Conservation (phyloP, 805 yeast genomes). For the Spathaspora hagerdaliae region DNA sequence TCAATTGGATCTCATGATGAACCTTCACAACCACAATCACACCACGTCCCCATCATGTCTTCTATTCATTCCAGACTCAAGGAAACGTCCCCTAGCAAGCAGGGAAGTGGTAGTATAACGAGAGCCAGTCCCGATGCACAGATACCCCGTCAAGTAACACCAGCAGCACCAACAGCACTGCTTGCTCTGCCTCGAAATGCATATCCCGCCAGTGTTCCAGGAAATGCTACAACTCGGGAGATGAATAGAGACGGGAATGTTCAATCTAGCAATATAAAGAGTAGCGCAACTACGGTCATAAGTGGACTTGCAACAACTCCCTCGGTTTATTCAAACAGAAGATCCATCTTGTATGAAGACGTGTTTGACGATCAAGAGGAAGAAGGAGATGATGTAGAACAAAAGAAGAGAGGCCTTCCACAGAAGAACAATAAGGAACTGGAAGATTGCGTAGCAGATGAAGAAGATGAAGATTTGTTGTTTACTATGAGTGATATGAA, state of each 20-base stretch:
- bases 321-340: conserved; percentile 18
- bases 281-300: conserved; percentile 8
- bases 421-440: not conserved
- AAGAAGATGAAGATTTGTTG: conserved; percentile 57
- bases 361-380: conserved; percentile 49
- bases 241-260: not conserved
- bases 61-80: conserved; percentile 30
- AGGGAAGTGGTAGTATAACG: not conserved
- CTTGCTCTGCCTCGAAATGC: not conserved
- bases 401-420: not conserved
- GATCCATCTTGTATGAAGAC: conserved; percentile 29
- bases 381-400: conserved; percentile 25
- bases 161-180: not conserved
- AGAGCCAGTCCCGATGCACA: not conserved
- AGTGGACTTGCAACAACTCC: conserved; percentile 35
- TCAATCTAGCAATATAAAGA: not conserved
- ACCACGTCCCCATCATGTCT: conserved; percentile 22
- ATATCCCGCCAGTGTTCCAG: not conserved
- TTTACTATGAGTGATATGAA: conserved; percentile 78
- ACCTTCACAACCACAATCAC: not conserved
- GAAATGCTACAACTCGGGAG: not conserved
- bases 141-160: no score
- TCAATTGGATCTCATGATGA: conserved; percentile 5
- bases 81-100: conserved; percentile 11
- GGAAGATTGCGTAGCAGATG: conserved; percentile 9